Conservation (phyloP, 208 protist genomes). For the Balamuthia mandrillaris region DNA sequence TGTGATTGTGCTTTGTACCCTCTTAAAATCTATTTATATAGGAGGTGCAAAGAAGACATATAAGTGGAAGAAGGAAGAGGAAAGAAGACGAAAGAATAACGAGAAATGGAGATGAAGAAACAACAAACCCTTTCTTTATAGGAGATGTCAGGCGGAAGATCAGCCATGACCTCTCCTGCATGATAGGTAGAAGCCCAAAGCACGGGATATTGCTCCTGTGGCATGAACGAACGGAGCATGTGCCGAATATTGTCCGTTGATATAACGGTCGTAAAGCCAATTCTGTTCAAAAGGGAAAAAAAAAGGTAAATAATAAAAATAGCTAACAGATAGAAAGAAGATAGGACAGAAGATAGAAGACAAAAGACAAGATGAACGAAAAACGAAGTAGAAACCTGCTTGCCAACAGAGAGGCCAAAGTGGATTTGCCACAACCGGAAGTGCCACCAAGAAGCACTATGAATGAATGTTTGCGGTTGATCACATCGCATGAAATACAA, state of each 20-base stretch:
- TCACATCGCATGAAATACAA: constrained; percentile 58
- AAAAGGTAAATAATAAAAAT: not conserved
- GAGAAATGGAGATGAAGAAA: not conserved
- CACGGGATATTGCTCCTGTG: constrained; percentile 48
- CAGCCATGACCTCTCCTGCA: constrained; percentile 53
- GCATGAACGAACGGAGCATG: constrained; percentile 71
- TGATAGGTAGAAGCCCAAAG: constrained; percentile 68
- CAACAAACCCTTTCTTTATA: not conserved
- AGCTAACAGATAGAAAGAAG: not conserved
- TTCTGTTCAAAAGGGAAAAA: constrained; percentile 35
- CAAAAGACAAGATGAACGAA: not conserved
- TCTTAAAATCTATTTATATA: constrained; percentile 56
- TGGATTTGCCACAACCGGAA: constrained; percentile 86
- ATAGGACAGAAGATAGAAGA: not conserved
- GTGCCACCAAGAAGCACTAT: constrained; percentile 85
- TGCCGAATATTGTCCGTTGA: constrained; percentile 88
- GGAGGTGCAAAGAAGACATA: not conserved
- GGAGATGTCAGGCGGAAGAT: not conserved
- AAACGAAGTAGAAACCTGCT: constrained; percentile 26
- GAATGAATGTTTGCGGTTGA: constrained; percentile 68
- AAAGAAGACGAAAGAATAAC: too few relatives aligned
- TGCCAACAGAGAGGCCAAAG: constrained; percentile 77
- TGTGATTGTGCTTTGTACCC: constrained; percentile 66
- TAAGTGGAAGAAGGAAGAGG: not conserved
- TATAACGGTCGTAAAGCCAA: constrained; percentile 79